phyloP scores from a whole-genome alignment of 306 rosid species.

The Neltuma alba region DNA sequence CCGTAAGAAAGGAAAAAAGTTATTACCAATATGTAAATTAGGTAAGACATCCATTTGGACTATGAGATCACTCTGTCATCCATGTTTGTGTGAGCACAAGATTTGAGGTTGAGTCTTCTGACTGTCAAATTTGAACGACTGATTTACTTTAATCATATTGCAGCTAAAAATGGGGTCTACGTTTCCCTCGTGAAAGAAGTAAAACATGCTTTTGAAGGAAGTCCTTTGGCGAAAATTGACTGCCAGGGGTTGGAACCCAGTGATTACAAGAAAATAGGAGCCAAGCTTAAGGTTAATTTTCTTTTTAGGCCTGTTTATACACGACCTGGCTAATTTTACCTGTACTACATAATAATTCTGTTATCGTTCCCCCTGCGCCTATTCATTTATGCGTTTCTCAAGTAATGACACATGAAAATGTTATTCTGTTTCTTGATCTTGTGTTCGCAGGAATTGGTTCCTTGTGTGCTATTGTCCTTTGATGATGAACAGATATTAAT shows the following conservation, averaged over 20 bases:
- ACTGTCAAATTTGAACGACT: conserved; percentile 29
- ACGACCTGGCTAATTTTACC: conserved; percentile 7
- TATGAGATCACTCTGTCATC: conserved; percentile 15
- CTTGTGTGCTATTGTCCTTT: conserved; percentile 88
- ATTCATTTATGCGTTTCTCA: neutral
- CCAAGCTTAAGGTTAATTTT: conserved; percentile 78
- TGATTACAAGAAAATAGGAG: conserved; percentile 95
- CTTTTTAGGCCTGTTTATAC: neutral
- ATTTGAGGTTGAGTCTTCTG: neutral
- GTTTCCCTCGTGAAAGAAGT: conserved; percentile 73
- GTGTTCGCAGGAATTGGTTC: conserved; percentile 86
- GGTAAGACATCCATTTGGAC: conserved; percentile 50
- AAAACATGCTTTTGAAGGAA: conserved; percentile 90
- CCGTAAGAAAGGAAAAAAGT: conserved; percentile 66
- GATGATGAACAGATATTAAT: conserved; percentile 83
- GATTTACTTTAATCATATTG: conserved; percentile 35
- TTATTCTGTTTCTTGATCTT: conserved; percentile 32
- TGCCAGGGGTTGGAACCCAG: conserved; percentile 89
- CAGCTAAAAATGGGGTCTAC: conserved; percentile 95
- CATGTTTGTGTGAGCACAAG: neutral
- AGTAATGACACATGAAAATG: conserved; percentile 2
- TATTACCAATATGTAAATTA: conserved; percentile 92
- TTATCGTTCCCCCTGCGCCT: neutral
- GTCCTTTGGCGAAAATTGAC: conserved; percentile 79
- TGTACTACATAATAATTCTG: conserved; percentile 4